These are phyloP conservation scores for Polyporus tsugae DNA, from an alignment of 1,284 basidiomycete species.

Conservation along the genomic window DNA sequence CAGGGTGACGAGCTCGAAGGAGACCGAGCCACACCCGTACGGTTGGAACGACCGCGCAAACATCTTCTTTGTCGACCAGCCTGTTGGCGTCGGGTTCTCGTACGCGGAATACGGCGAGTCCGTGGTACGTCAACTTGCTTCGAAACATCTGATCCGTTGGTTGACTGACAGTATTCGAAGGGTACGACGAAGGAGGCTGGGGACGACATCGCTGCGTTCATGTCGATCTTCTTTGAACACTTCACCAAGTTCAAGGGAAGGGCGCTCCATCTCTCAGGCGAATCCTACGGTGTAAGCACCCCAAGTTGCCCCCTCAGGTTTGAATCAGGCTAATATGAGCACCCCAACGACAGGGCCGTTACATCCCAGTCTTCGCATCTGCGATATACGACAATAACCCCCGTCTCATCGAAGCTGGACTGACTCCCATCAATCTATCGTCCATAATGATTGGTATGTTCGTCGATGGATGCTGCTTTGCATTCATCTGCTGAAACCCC, in stretches of 20 bases:
- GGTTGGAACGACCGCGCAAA: conserved; percentile 77
- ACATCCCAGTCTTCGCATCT: conserved; percentile 84
- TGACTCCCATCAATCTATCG: conserved; percentile 79
- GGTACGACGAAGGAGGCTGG: conserved; percentile 73
- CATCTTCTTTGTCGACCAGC: conserved; percentile 76
- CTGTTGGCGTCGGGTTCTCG: conserved; percentile 71
- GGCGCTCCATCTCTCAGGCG: conserved; percentile 77
- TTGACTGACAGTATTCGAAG: conserved; percentile 37
- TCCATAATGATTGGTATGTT: conserved; percentile 80
- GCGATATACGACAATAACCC: conserved; percentile 83
- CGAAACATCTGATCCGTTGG: too few relatives aligned
- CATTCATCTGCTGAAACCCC: background rate
- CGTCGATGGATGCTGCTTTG: background rate
- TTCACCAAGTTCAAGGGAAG: conserved; percentile 74
- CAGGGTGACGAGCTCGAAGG: conserved; percentile 48
- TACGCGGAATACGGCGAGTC: conserved; percentile 75
- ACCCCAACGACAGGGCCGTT: conserved; percentile 64
- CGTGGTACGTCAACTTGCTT: conserved; percentile 48
- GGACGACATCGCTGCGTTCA: conserved; percentile 73
- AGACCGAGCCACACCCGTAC: conserved; percentile 60
- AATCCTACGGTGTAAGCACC: conserved; percentile 58
- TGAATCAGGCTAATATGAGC: background rate
- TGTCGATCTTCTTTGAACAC: conserved; percentile 80
- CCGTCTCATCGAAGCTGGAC: conserved; percentile 56
- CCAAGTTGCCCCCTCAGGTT: too few relatives aligned